Evolutionary conservation across 352 stramenopile genomes (phyloP).

Genomic region (Phytophthora tubulina): DNA sequence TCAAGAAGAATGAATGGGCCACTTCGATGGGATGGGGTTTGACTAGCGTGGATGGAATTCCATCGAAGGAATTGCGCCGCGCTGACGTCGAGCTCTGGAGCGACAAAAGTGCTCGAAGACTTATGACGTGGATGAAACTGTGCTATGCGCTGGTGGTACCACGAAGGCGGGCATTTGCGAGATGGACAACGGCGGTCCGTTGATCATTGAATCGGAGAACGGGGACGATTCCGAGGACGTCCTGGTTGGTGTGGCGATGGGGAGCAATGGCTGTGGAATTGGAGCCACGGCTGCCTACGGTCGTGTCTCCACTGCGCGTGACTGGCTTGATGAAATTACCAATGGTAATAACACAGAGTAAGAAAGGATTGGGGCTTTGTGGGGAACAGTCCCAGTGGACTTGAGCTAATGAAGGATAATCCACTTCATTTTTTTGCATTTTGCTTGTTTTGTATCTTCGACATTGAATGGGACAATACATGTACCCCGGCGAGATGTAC

Average conservation of each 20-base stretch:
- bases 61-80: not conserved
- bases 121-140: conserved; percentile 39
- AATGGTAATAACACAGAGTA: too few species aligned
- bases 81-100: conserved; percentile 50
- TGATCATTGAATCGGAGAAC: conserved; percentile 33
- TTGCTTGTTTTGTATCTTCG: too few species aligned
- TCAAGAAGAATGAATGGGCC: conserved; percentile 33
- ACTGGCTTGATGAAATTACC: too few species aligned
- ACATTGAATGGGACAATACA: too few species aligned
- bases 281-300: too few species aligned
- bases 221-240: conserved; percentile 22
- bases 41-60: conserved; percentile 28
- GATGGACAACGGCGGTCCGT: conserved; percentile 60
- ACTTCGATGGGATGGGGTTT: conserved; percentile 38
- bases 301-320: too few species aligned
- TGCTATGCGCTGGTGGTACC: conserved; percentile 59
- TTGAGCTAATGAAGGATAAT: too few species aligned
- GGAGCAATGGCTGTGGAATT: too few species aligned
- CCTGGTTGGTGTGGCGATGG: conserved; percentile 31
- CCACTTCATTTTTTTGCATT: too few species aligned
- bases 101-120: conserved; percentile 28
- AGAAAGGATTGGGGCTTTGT: too few species aligned
- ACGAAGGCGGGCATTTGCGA: conserved; percentile 47
- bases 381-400: too few species aligned
- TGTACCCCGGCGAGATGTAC: too few species aligned